Evolutionary conservation across 2,329 filamentous ascomycete genomes (phyloP).

Genomic region (Neophaeococcomyces aloes): DNA sequence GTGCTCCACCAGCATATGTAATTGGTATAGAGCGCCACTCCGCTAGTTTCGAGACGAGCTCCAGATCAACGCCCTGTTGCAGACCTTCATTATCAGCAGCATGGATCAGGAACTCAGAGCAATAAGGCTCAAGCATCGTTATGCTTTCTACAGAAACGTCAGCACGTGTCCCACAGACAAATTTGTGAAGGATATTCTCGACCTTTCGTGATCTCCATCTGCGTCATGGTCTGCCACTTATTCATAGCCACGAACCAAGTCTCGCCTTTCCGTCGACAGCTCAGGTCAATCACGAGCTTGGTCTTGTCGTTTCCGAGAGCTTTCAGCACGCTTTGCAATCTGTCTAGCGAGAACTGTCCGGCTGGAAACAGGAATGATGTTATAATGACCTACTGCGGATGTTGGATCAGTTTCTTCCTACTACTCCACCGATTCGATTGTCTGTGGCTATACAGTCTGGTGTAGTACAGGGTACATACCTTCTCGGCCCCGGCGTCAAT

Average conservation of each 20-base stretch:
- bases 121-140: slow-evolving; percentile 71
- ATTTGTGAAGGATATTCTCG: slow-evolving; percentile 17
- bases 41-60: slow-evolving; percentile 64
- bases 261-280: slow-evolving; percentile 65
- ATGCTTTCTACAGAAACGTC: slow-evolving; percentile 56
- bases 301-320: slow-evolving; percentile 62
- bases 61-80: slow-evolving; percentile 80
- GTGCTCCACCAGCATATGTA: slow-evolving; percentile 91
- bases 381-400: slow-evolving; percentile 70
- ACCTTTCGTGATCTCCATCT: slow-evolving; percentile 89
- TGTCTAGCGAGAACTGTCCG: slow-evolving; percentile 66
- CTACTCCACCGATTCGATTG: too few relatives aligned
- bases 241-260: slow-evolving; percentile 98
- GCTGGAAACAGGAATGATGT: slow-evolving; percentile 89
- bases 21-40: slow-evolving; percentile 82
- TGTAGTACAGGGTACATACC: too few relatives aligned
- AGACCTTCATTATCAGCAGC: slow-evolving; percentile 94
- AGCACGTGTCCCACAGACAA: background rate
- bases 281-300: slow-evolving; percentile 89
- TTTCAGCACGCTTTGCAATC: slow-evolving; percentile 62
- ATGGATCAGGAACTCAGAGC: slow-evolving; percentile 93
- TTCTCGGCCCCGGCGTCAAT: slow-evolving; percentile 79
- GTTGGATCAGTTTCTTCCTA: background rate
- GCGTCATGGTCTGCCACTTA: slow-evolving; percentile 96
- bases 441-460: too few relatives aligned